These are phyloP conservation scores for Calvatia gigantea DNA, from an alignment of 768 basidiomycete genomes.

Conservation along the genomic window DNA sequence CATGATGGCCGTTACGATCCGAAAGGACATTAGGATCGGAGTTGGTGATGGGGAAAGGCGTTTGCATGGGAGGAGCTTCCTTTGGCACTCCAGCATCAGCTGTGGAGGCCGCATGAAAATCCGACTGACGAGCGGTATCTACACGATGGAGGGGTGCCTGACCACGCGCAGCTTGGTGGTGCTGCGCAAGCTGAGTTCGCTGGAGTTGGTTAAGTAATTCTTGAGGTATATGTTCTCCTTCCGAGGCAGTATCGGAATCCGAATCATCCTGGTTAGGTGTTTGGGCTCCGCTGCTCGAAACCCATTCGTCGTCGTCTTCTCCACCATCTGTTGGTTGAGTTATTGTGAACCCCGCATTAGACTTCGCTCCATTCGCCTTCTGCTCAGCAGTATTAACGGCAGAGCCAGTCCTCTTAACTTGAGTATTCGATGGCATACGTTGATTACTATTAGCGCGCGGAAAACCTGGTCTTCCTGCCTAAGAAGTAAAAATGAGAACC, in stretches of 20 bases:
- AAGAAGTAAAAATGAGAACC: slow-evolving; percentile 18
- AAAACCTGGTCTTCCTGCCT: slow-evolving; percentile 24
- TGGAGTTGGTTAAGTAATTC: slow-evolving; percentile 13
- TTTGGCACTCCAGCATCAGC: slow-evolving; percentile 5
- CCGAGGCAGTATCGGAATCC: slow-evolving; percentile 38
- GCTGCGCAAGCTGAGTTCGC: slow-evolving; percentile 7
- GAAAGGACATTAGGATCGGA: slow-evolving; percentile 1
- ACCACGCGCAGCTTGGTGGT: slow-evolving; percentile 16
- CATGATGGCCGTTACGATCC: neutral
- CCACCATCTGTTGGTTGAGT: slow-evolving; percentile 41
- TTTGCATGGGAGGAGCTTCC: slow-evolving; percentile 12
- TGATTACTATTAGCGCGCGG: slow-evolving; percentile 31
- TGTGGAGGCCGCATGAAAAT: slow-evolving; percentile 23
- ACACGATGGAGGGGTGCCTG: slow-evolving; percentile 22
- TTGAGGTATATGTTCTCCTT: slow-evolving; percentile 24
- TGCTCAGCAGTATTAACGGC: slow-evolving; percentile 17
- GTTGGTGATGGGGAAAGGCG: slow-evolving; percentile 6
- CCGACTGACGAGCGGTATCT: slow-evolving; percentile 33
- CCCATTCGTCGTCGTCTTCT: slow-evolving; percentile 69
- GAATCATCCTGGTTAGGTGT: slow-evolving; percentile 56
- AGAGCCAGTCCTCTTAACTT: slow-evolving; percentile 29
- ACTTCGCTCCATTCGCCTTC: slow-evolving; percentile 28
- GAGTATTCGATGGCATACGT: slow-evolving; percentile 19
- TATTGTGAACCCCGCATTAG: slow-evolving; percentile 57
- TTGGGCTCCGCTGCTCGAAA: slow-evolving; percentile 71